phyloP scores from a whole-genome alignment of 306 rosid genomes.

The Rosa multiflora region DNA sequence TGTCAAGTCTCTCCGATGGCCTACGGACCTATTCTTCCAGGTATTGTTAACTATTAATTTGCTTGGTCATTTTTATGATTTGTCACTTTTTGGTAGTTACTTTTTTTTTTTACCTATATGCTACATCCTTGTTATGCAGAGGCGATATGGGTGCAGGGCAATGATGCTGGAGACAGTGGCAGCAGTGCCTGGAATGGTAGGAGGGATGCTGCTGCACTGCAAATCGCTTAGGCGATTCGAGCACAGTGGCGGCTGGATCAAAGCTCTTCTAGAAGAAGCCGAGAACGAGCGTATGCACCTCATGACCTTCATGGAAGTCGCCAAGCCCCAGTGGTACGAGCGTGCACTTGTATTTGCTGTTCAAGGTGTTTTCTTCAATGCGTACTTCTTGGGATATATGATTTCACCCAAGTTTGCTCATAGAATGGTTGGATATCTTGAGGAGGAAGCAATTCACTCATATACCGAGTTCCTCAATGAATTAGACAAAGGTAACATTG shows the following conservation, averaged over 20 bases:
- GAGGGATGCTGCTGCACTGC: conserved; percentile 63
- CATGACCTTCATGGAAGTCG: conserved; percentile 80
- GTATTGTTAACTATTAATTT: conserved; percentile 23
- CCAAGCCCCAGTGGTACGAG: conserved; percentile 69
- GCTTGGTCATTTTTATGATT: background rate
- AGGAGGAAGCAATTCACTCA: conserved; percentile 79
- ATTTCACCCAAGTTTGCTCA: conserved; percentile 72
- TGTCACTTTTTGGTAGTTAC: background rate
- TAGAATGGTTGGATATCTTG: conserved; percentile 81
- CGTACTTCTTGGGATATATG: conserved; percentile 65
- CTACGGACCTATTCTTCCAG: conserved; percentile 75
- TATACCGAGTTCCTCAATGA: conserved; percentile 78
- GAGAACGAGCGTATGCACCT: conserved; percentile 88
- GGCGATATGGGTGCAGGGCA: conserved; percentile 78
- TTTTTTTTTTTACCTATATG: background rate
- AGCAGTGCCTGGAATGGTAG: conserved; percentile 88
- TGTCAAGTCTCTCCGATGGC: conserved; percentile 58
- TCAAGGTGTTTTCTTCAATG: conserved; percentile 75
- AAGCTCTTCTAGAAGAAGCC: conserved; percentile 67
- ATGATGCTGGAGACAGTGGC: conserved; percentile 92
- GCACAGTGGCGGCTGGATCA: conserved; percentile 85
- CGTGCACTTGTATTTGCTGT: conserved; percentile 65
- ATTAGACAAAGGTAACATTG: conserved; percentile 61
- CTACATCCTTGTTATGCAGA: conserved; percentile 31
- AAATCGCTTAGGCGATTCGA: conserved; percentile 64